Base-by-base conservation (phyloP, 1,284 basidiomycete genomes). In the Mrakiaceae sp. region DNA sequence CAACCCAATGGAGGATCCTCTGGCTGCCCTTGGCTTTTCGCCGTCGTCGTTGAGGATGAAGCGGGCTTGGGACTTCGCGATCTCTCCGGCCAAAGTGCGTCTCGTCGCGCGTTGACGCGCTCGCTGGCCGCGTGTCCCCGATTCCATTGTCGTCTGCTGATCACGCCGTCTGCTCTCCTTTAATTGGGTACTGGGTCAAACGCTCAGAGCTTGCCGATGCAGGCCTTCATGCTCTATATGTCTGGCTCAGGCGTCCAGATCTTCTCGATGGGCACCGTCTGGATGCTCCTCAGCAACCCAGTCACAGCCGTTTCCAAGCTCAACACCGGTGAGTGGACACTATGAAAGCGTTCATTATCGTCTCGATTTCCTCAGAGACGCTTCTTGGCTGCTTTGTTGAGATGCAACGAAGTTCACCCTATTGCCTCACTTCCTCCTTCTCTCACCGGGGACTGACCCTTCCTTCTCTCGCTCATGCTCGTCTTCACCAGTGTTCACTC, bases 201-300 rank as follows among this genome's bases (percentile, higher is more conserved):
- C 7, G 9, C 9, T n/a, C 66, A 78, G 75, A 84, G 85, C 10
- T 81, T 95, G 39, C 91, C 91, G 4, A 94, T 94, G 91, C 90
- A 94, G 73, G 89, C 85, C 2, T 87, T 95, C 78, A 94, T 95
- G 91, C 81, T 95, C 54, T 95, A 94, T 82, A 93, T 95, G 86
- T 93, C 90, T 40, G 91, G 91, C 52, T 86, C 88, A 42, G 88
- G 90, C 55, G 86, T 94, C 10, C 91, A 95, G 76, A 87, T 95
- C 60, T 94, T 94, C 76, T 92, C 89, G 74, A 89, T 94, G 79
- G 90, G 90, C 55, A 93, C 91, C 74, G 87, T 94, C 49, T 87
- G 90, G 73, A 91, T 91, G 88, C 81, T 94, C 10, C 80, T 94
- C 66, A 80, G 88, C 62, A 82, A 83, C 14, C 90, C 91, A 0